phyloP scores from a whole-genome alignment of 768 basidiomycete genomes.

The Gloeostereum incarnatum region DNA sequence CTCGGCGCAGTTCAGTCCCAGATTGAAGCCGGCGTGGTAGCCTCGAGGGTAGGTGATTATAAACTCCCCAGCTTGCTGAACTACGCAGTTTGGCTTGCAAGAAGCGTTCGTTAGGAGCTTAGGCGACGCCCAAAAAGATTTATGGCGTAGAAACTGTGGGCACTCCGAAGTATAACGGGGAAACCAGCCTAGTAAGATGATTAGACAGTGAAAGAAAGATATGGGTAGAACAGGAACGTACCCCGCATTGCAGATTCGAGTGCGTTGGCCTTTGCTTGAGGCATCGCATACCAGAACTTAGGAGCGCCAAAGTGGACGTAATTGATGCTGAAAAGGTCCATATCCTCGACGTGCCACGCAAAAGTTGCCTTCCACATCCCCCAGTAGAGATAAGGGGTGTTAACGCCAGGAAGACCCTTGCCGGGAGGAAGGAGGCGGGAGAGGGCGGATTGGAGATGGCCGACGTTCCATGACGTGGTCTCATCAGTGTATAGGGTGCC shows the following conservation, averaged over 20 bases:
- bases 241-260: conserved; percentile 90
- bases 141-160: conserved; percentile 92
- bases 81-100: conserved; percentile 76
- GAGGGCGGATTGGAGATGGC: conserved; percentile 77
- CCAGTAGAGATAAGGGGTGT: conserved; percentile 95
- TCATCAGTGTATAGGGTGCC: conserved; percentile 67
- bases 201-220: conserved; percentile 4
- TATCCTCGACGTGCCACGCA: conserved; percentile 99
- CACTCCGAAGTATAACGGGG: conserved; percentile 80
- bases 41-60: conserved; percentile 93
- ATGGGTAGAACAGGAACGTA: conserved; percentile 20
- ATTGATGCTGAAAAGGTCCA: conserved; percentile 98
- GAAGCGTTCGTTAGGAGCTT: conserved; percentile 69
- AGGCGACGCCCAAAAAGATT: conserved; percentile 91
- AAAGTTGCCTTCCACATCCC: conserved; percentile 99
- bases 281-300: conserved; percentile 95
- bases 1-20: conserved; percentile 95
- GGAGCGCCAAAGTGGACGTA: conserved; percentile 98
- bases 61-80: conserved; percentile 93
- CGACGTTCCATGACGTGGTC: conserved; percentile 91
- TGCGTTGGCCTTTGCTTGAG: conserved; percentile 71
- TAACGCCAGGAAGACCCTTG: conserved; percentile 84
- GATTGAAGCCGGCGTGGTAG: conserved; percentile 95
- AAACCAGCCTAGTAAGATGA: conserved; percentile 58
- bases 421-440: conserved; percentile 67